Conservation (phyloP, 257 asterid species). For the Euphrasia confusa region DNA sequence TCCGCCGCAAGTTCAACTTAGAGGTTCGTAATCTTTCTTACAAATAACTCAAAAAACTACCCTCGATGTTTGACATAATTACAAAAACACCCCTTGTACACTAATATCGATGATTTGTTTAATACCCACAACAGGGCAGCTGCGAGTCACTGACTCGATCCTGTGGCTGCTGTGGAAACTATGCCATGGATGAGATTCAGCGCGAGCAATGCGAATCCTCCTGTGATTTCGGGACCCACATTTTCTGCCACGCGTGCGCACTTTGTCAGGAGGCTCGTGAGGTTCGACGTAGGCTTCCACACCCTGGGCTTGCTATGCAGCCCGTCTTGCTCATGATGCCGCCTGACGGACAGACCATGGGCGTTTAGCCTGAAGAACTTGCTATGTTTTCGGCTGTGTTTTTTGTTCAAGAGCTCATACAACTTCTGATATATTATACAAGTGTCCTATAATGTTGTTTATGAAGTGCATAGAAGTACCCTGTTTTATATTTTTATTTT, state of each 20-base stretch:
- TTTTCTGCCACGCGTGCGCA: constrained; percentile 51
- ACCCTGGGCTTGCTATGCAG: constrained; percentile 55
- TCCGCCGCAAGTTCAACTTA: constrained; percentile 64
- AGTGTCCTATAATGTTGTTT: neutral
- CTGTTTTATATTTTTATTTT: too few species aligned
- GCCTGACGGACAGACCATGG: constrained; percentile 72
- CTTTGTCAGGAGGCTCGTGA: constrained; percentile 81
- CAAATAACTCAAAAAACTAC: neutral
- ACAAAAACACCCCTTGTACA: too few species aligned
- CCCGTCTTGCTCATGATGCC: constrained; percentile 68
- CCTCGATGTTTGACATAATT: neutral
- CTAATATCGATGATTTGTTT: neutral
- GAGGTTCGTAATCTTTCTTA: constrained; percentile 37
- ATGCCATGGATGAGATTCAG: constrained; percentile 55
- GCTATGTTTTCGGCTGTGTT: neutral
- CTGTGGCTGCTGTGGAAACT: constrained; percentile 48
- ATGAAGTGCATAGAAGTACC: neutral
- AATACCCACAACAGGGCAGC: constrained; percentile 50
- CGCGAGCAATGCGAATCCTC: constrained; percentile 67
- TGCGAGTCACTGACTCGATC: constrained; percentile 49
- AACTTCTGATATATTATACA: neutral
- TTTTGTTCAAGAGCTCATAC: too few species aligned
- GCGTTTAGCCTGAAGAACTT: constrained; percentile 31
- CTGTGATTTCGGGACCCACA: constrained; percentile 69
- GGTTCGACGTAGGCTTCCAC: constrained; percentile 80